Percentiles rank a stretch among this genome's conserved stretches.
phyloP scores from a whole-genome alignment of 2,329 filamentous ascomycete genomes.

The Claviceps lovelessii region DNA sequence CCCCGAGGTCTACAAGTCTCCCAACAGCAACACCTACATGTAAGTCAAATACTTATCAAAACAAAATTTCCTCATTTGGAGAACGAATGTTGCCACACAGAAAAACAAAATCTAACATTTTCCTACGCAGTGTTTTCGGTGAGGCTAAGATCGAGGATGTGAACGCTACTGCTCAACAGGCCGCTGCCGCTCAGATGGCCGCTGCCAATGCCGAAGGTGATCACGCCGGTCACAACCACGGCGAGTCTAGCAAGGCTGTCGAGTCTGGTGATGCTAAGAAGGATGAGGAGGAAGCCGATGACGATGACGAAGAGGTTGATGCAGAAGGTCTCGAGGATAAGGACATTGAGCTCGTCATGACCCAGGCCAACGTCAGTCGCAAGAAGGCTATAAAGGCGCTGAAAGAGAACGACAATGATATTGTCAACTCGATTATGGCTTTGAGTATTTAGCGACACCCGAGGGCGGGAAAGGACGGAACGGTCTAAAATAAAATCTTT shows the following conservation, averaged over 20 bases:
- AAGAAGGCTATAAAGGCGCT: conserved; percentile 98
- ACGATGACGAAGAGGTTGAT: conserved; percentile 92
- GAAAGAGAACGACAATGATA: conserved; percentile 98
- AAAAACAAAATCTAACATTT: not conserved
- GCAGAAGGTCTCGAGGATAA: conserved; percentile 91
- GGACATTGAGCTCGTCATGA: conserved; percentile 99
- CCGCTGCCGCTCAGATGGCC: conserved; percentile 76
- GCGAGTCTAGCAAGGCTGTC: conserved; percentile 49
- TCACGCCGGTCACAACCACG: conserved; percentile 59
- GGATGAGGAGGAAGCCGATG: conserved; percentile 77
- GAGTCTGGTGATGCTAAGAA: conserved; percentile 54
- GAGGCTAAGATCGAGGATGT: conserved; percentile 99
- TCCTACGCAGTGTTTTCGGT: conserved; percentile 68
- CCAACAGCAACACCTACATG: conserved; percentile 99
- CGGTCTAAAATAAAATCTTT: conserved; percentile 2
- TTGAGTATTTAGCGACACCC: conserved; percentile 54
- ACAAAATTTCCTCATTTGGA: not conserved
- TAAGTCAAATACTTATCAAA: conserved; percentile 34
- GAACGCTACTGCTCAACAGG: conserved; percentile 94
- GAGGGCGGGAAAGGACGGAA: not conserved
- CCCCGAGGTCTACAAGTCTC: conserved; percentile 98
- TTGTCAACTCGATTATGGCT: conserved; percentile 99
- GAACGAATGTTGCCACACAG: not conserved
- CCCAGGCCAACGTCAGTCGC: conserved; percentile 87
- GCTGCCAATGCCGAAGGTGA: conserved; percentile 50